Evolutionary conservation across 805 yeast genomes (phyloP).

Genomic region (Candida endomychidarum): DNA sequence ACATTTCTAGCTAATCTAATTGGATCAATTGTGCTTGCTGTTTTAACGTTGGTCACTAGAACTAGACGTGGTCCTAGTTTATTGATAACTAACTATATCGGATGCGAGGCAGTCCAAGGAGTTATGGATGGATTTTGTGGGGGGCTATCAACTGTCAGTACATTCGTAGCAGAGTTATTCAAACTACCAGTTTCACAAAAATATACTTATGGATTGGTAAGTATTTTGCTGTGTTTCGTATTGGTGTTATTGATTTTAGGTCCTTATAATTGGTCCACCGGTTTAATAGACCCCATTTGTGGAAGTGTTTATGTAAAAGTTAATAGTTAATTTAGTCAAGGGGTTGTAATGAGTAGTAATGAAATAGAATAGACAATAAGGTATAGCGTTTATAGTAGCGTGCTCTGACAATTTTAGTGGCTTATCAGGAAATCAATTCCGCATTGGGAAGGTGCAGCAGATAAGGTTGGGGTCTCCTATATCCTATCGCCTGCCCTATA

Average conservation of each 20-base stretch:
- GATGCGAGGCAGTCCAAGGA: slow-evolving; percentile 55
- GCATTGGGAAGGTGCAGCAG: slow-evolving; percentile 3
- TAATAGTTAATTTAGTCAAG: not conserved
- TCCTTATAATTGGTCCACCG: slow-evolving; percentile 66
- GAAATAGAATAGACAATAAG: not conserved
- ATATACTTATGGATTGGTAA: slow-evolving; percentile 50
- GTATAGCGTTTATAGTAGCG: too few relatives aligned
- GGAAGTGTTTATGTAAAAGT: not conserved
- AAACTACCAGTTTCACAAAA: slow-evolving; percentile 30
- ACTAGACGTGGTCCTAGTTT: slow-evolving; percentile 35
- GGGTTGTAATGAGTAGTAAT: too few relatives aligned
- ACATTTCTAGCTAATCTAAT: slow-evolving; percentile 49
- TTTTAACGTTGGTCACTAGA: slow-evolving; percentile 43
- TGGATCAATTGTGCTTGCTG: slow-evolving; percentile 47
- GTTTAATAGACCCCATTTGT: slow-evolving; percentile 33
- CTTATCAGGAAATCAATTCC: slow-evolving; percentile 3
- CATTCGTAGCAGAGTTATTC: slow-evolving; percentile 69
- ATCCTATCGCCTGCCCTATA: not conserved
- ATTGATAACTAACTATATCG: slow-evolving; percentile 30
- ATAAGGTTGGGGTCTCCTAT: not conserved
- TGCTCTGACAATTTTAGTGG: too few relatives aligned
- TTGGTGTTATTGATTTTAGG: slow-evolving; percentile 64
- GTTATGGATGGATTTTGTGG: slow-evolving; percentile 71
- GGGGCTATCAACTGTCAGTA: slow-evolving; percentile 69
- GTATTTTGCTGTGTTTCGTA: slow-evolving; percentile 49